Evolutionary conservation across 345 rosid species (phyloP).

Genomic region (Kernera saxatilis): DNA sequence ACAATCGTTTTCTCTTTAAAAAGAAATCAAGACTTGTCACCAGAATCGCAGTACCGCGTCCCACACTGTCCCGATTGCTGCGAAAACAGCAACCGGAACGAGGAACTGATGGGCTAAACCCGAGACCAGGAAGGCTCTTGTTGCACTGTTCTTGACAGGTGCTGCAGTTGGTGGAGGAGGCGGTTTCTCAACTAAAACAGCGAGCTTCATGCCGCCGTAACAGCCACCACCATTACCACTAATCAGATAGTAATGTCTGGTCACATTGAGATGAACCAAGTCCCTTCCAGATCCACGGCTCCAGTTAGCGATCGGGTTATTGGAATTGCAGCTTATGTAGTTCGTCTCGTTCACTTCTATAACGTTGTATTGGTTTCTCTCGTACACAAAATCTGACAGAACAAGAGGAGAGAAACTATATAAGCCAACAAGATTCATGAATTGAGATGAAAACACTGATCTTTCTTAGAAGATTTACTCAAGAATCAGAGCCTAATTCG

Average conservation of each 20-base stretch:
- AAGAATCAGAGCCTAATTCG: background rate
- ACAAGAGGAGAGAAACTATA: background rate
- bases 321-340: constrained; percentile 61
- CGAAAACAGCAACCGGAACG: background rate
- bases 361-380: constrained; percentile 78
- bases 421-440: background rate
- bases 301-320: constrained; percentile 73
- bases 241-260: constrained; percentile 61
- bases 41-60: background rate
- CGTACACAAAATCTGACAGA: constrained; percentile 71
- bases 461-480: background rate
- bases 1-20: background rate
- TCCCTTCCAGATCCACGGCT: constrained; percentile 90
- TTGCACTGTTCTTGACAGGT: constrained; percentile 32
- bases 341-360: constrained; percentile 85
- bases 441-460: background rate
- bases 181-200: constrained; percentile 51
- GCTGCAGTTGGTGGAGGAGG: constrained; percentile 69
- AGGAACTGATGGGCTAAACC: background rate
- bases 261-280: constrained; percentile 76
- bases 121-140: background rate
- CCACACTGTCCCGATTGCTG: constrained; percentile 1
- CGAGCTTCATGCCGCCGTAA: constrained; percentile 73
- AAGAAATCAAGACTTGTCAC: background rate
- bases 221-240: constrained; percentile 93